Conservation (phyloP, 116 monocot species). For the Trichopus zeylanicus region DNA sequence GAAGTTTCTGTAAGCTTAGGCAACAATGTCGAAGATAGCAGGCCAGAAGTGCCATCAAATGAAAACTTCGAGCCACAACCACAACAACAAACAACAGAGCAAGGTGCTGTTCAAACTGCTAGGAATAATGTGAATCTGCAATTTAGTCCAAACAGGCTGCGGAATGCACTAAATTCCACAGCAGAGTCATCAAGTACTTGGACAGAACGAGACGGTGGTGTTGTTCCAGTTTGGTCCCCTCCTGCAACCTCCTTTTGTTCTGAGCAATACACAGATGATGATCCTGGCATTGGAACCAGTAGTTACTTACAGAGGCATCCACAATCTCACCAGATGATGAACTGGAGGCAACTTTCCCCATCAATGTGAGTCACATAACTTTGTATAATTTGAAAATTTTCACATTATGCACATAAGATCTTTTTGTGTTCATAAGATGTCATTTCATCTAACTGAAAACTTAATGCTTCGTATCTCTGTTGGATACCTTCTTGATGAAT, state of each 20-base stretch:
- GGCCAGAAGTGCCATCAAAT: constrained; percentile 58
- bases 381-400: background rate
- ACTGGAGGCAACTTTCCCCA: constrained; percentile 75
- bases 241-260: constrained; percentile 39
- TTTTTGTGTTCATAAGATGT: no score
- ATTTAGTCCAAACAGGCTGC: constrained; percentile 12
- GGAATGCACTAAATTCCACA: constrained; percentile 12
- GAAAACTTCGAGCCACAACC: constrained; percentile 19
- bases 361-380: constrained; percentile 37
- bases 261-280: constrained; percentile 38
- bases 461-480: background rate
- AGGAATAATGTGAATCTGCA: constrained; percentile 17
- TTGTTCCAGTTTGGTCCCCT: constrained; percentile 93
- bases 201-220: constrained; percentile 62
- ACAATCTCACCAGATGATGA: constrained; percentile 49
- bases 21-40: constrained; percentile 24
- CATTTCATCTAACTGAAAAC: no score
- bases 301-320: constrained; percentile 48
- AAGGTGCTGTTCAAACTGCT: constrained; percentile 2
- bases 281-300: constrained; percentile 28
- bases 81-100: constrained; percentile 8
- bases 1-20: constrained; percentile 34
- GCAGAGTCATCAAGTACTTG: constrained; percentile 55
- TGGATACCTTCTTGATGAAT: no score
- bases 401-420: constrained; percentile 3